Conservation (phyloP, 192 early-diverging fungal species). For the Rhizoclosmatium globosum region DNA sequence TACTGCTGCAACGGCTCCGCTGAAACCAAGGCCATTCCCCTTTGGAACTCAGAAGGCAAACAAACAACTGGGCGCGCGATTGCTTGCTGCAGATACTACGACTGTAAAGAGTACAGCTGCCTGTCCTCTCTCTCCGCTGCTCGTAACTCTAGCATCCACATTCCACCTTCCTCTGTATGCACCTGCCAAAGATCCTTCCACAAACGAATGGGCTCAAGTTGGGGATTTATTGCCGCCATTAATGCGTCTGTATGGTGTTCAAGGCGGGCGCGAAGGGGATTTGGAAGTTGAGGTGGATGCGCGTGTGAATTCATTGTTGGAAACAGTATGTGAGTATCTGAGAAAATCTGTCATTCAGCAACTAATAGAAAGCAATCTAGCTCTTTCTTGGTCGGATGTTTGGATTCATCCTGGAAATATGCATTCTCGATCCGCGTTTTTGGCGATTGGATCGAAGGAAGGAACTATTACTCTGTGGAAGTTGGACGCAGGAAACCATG, state of each 20-base stretch:
- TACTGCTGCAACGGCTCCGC: too few species aligned
- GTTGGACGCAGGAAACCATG: slow-evolving; percentile 1
- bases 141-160: too few species aligned
- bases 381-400: slow-evolving; percentile 19
- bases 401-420: neutral
- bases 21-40: too few species aligned
- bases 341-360: neutral
- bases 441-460: slow-evolving; percentile 12
- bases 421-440: neutral
- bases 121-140: too few species aligned
- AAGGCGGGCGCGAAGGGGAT: neutral
- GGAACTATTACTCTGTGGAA: slow-evolving; percentile 21
- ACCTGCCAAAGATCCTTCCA: slow-evolving; percentile 6
- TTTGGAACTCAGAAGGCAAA: too few species aligned
- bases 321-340: neutral
- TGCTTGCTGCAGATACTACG: too few species aligned
- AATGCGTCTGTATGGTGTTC: neutral
- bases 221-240: slow-evolving; percentile 13
- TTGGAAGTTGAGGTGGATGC: neutral
- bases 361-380: neutral
- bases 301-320: neutral
- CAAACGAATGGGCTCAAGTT: slow-evolving; percentile 3
- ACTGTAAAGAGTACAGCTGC: too few species aligned
- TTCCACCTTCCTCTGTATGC: too few species aligned
- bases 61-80: too few species aligned